A percentile compares a stretch with the other conserved stretches of the same genome.
These are phyloP conservation scores for Scleroderma bovista DNA, from an alignment of 768 basidiomycete genomes.

Conservation along the genomic window DNA sequence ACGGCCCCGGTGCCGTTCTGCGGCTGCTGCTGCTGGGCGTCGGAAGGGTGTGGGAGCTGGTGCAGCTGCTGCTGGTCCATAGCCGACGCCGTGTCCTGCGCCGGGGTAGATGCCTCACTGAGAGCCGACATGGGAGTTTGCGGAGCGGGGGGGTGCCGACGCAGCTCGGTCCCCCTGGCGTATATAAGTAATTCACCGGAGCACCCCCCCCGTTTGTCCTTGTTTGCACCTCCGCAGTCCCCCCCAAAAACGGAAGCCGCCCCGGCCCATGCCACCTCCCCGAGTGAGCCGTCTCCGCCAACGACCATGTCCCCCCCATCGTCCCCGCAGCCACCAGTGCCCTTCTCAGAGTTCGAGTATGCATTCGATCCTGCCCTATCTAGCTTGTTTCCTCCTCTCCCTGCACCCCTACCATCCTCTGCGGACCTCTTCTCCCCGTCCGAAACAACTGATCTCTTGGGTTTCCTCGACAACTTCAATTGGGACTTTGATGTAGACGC, in stretches of 20 bases:
- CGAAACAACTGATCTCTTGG: conserved; percentile 74
- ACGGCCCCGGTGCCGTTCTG: conserved; percentile 22
- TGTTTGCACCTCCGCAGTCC: conserved; percentile 17
- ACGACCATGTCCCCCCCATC: conserved; percentile 23
- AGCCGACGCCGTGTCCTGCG: conserved; percentile 53
- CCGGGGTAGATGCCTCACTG: conserved; percentile 64
- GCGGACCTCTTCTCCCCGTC: conserved; percentile 74
- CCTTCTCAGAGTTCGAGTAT: conserved; percentile 68
- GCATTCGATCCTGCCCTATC: conserved; percentile 60
- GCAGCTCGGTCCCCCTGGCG: conserved; percentile 17
- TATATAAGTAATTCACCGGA: conserved; percentile 26
- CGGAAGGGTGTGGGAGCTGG: conserved; percentile 30
- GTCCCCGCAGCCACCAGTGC: conserved; percentile 43
- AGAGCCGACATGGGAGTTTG: conserved; percentile 68
- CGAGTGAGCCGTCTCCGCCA: not conserved
- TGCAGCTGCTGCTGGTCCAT: conserved; percentile 57
- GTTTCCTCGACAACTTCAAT: conserved; percentile 77
- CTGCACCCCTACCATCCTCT: conserved; percentile 60
- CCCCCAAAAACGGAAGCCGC: not conserved
- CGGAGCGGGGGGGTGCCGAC: conserved; percentile 34
- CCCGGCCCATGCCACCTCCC: too few species aligned
- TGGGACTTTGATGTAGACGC: conserved; percentile 55
- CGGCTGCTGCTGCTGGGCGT: conserved; percentile 32
- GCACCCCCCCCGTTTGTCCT: conserved; percentile 24
- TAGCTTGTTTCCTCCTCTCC: conserved; percentile 50